A percentile compares a stretch with the other conserved stretches of the same genome.
These are phyloP conservation scores for Mallotus japonicus DNA, from an alignment of 441 rosid genomes.

Conservation along the genomic window DNA sequence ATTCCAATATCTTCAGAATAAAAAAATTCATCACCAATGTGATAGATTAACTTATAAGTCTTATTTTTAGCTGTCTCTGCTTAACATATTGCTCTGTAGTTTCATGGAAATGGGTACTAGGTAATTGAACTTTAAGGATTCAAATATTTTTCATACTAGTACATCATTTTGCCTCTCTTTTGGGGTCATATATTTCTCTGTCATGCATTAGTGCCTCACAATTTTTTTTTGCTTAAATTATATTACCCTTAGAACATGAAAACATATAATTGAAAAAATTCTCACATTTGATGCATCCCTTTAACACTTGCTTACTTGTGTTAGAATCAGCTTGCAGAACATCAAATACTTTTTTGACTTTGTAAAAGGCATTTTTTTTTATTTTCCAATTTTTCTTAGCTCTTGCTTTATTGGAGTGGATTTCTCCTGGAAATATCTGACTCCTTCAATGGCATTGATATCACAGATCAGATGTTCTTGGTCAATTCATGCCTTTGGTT, in stretches of 20 bases:
- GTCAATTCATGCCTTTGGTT: slow-evolving; percentile 98
- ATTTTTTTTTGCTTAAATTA: slow-evolving; percentile 13
- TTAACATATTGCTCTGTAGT: neutral
- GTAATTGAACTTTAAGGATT: slow-evolving; percentile 9
- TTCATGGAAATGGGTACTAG: neutral
- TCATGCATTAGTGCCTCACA: neutral
- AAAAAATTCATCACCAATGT: neutral
- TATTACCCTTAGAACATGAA: slow-evolving; percentile 12
- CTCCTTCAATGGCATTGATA: slow-evolving; percentile 19
- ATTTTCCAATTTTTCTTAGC: neutral
- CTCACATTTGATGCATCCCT: slow-evolving; percentile 10
- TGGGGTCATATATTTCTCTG: neutral
- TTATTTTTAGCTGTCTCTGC: too few species aligned
- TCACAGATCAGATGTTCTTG: slow-evolving; percentile 91
- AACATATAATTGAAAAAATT: slow-evolving; percentile 8
- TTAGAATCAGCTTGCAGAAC: slow-evolving; percentile 20
- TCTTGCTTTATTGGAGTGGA: slow-evolving; percentile 1
- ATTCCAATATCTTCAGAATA: neutral
- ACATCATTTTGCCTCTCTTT: neutral
- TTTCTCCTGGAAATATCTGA: slow-evolving; percentile 19
- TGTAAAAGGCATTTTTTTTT: slow-evolving; percentile 1
- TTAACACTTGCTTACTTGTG: slow-evolving; percentile 3
- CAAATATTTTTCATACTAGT: neutral
- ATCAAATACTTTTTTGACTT: slow-evolving; percentile 15
- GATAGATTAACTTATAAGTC: neutral